Evolutionary conservation across 108 stramenopile genomes (phyloP), one percentile per base, ranked within the genome.

Genomic region (Epipyxis sp.): DNA sequence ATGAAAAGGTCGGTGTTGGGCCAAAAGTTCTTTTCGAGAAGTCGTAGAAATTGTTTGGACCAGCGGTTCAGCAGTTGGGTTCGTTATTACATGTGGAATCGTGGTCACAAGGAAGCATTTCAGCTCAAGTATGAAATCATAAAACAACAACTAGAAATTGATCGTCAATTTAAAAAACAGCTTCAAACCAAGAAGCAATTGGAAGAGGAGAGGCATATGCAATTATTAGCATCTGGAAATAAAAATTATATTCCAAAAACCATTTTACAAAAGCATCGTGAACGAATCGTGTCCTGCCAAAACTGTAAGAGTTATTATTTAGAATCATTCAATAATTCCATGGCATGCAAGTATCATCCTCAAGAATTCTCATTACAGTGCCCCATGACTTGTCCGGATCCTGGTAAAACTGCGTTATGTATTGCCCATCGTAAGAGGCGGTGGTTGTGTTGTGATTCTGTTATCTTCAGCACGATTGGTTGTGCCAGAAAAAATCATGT

Each of bases 121-220:
- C 16, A 74, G 71, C 50, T 74, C 20, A 74, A 74, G 71, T 27
- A 30, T 32, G 71, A 74, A 32, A 42, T 74, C 44, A 13, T 74
- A 10, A 74, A 74, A 42, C 71, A 42, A 57, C 10, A 74, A 37
- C 16, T 74, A 42, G 71, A 27, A 37, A 57, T 74, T 30, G 34
- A 74, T 3, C 3, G 71, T 10, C 71, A 74, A 37, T 74, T 35
- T 42, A 37, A 27, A 42, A 10, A 3, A 42, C 71, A 74, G 34
- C 35, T 74, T 39, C 10, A 57, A 27, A 10, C 37, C 41, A 50
- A 50, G 20, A 6, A 50, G 46, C 46, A 50, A 50, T 10, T 32
- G 3, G 30, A 65, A 32, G 25, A 16, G 25, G 61, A 65, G 25
- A 57, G 25, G 54, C n/a, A n/a, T n/a, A n/a, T n/a, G n/a, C 54